phyloP scores from a whole-genome alignment of 805 yeast genomes.

The Yamadazyma takamatsuzukensis region DNA sequence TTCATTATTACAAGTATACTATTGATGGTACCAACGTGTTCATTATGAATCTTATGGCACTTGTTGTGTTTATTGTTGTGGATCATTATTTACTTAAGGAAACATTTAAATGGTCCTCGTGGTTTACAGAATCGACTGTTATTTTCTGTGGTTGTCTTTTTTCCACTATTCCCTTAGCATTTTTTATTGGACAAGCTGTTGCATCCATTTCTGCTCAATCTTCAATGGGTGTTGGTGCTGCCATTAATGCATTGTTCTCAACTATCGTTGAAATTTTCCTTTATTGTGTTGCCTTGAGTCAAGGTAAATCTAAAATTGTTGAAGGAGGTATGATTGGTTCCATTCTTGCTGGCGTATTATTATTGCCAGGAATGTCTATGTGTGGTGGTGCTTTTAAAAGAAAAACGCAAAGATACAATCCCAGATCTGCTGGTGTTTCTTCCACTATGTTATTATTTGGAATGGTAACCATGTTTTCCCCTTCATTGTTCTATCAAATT shows the following conservation, averaged over 20 bases:
- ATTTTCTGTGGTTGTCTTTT: conserved; percentile 74
- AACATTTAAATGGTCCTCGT: conserved; percentile 26
- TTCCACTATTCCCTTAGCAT: conserved; percentile 90
- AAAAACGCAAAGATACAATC: conserved; percentile 93
- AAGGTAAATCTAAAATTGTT: conserved; percentile 81
- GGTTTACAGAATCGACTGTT: conserved; percentile 58
- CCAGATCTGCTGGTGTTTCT: conserved; percentile 94
- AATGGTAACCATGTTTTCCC: conserved; percentile 85
- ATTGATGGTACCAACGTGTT: conserved; percentile 95
- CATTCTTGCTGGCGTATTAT: conserved; percentile 83
- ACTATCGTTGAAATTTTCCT: conserved; percentile 91
- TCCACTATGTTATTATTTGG: conserved; percentile 94
- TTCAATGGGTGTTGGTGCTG: conserved; percentile 98
- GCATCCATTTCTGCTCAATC: conserved; percentile 98
- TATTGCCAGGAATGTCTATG: conserved; percentile 94
- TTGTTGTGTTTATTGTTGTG: conserved; percentile 77
- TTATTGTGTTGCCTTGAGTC: conserved; percentile 86
- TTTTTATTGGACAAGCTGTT: conserved; percentile 98
- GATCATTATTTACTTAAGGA: conserved; percentile 68
- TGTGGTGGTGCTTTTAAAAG: conserved; percentile 93
- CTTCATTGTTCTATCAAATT: conserved; percentile 83
- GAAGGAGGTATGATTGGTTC: conserved; percentile 97
- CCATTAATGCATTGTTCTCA: conserved; percentile 94
- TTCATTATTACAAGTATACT: conserved; percentile 92
- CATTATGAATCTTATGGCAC: conserved; percentile 75